Base-by-base conservation (phyloP, 1,284 basidiomycete species). In the Tylopilus orsonianus region DNA sequence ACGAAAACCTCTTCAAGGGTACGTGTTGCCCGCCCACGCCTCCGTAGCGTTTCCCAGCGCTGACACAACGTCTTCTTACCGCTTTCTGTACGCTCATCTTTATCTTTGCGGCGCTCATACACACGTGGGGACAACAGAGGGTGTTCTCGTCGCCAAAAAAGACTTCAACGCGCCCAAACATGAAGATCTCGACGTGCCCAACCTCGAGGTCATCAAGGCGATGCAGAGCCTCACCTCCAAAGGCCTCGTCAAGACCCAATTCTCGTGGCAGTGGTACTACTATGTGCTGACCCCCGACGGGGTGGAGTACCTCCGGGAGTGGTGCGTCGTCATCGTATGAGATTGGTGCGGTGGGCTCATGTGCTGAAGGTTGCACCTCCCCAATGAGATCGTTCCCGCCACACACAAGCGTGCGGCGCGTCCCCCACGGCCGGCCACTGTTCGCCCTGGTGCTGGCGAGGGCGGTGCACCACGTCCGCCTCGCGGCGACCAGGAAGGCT, bases 1-100 rank as follows among this genome's bases (percentile, higher is more conserved):
- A 95, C 80, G 93, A 97, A 78, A 88, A 88, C 79, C 93, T 97
- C 81, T 97, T 97, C 90, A 95, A 95, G 77, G 94, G 91, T 91
- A 58, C 59, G 83, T 48, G 39, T 23, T 12, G 1, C 9, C 36
- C 19, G 36, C n/a, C 30, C 7, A 8, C 12, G 3, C 34, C 24
- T 18, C n/a, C n/a, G n/a, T 14, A 23, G 8, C 5, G 7, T 18
- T n/a, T 44, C 16, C n/a, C 22, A n/a, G n/a, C 2, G 23, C 56
- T 42, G 19, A 52, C 41, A 9, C 13, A 13, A 30, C 29, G 8
- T 9, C 10, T 48, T 38, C 12, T 36, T 23, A 6, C 22, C 29
- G 5, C 50, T 14, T 32, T 30, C 13, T 32, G 6, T 8, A 22
- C 41, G 0, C 18, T 13, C n/a, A 5, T 8, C 9, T 12, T 12